These are phyloP conservation scores for Phytopythium litorale DNA, from an alignment of 352 stramenopile species.

Conservation along the genomic window DNA sequence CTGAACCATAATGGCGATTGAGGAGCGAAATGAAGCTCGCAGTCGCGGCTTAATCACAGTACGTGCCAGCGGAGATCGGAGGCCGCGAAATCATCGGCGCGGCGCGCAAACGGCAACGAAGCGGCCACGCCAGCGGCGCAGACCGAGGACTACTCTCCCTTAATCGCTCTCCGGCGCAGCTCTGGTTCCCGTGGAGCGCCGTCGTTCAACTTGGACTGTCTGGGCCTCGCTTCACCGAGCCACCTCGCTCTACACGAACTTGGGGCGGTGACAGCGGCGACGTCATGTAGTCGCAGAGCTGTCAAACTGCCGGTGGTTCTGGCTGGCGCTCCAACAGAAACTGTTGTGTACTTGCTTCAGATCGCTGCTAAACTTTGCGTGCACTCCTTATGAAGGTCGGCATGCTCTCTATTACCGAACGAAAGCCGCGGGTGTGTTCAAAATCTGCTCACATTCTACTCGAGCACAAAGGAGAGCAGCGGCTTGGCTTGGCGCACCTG, in stretches of 20 bases:
- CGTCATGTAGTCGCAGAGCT: not conserved
- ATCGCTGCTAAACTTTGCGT: no score
- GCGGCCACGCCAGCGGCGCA: not conserved
- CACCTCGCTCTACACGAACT: not conserved
- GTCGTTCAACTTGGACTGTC: conserved; percentile 1
- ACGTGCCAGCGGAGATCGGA: not conserved
- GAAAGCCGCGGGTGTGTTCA: no score
- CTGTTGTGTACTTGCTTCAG: no score
- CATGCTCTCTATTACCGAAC: no score
- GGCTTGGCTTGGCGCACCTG: no score
- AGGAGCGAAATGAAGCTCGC: not conserved
- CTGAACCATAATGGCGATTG: not conserved
- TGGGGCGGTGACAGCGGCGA: not conserved
- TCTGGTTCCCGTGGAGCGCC: not conserved
- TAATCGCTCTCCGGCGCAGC: not conserved
- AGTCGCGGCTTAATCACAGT: not conserved
- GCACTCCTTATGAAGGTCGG: no score
- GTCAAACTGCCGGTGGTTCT: no score
- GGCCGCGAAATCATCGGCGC: not conserved
- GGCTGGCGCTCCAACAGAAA: no score
- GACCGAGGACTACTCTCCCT: conserved; percentile 2
- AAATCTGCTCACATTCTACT: no score
- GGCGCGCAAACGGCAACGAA: not conserved
- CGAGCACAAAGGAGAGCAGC: no score
- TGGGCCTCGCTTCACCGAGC: not conserved